phyloP scores from a whole-genome alignment of 768 basidiomycete species.

The Amanita rimosa region DNA sequence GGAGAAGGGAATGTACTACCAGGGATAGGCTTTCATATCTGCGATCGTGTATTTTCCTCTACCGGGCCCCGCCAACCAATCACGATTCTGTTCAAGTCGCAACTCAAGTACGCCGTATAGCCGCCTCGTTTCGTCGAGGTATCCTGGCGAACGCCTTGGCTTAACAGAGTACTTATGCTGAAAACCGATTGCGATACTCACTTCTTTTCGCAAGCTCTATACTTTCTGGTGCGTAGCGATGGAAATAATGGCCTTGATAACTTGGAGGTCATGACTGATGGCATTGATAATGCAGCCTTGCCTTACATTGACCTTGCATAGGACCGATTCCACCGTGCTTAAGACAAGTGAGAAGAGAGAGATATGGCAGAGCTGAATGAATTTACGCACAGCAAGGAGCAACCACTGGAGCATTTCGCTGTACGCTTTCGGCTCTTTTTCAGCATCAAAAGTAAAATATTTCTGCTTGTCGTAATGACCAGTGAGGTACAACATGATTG shows the following conservation, averaged over 20 bases:
- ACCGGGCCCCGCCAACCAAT: constrained; percentile 72
- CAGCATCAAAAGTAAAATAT: constrained; percentile 53
- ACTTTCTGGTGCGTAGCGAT: constrained; percentile 48
- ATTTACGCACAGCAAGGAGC: constrained; percentile 53
- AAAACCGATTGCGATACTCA: neutral
- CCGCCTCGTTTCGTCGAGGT: constrained; percentile 70
- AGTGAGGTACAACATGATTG: constrained; percentile 71
- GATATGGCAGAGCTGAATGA: too few relatives aligned
- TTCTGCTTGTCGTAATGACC: constrained; percentile 74
- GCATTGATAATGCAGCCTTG: neutral
- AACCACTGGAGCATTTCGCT: constrained; percentile 79
- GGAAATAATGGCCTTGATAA: constrained; percentile 71
- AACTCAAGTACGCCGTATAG: constrained; percentile 78
- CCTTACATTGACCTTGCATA: constrained; percentile 67
- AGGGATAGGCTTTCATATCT: constrained; percentile 57
- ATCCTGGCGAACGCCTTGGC: constrained; percentile 30
- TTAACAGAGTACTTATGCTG: neutral
- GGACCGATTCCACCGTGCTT: constrained; percentile 77
- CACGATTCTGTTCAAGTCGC: constrained; percentile 50
- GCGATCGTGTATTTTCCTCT: constrained; percentile 60
- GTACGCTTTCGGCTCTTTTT: constrained; percentile 43
- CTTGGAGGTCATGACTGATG: neutral
- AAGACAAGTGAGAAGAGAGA: neutral
- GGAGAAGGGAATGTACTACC: constrained; percentile 12
- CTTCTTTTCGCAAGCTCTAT: neutral